These are phyloP conservation scores for Geotrichum macrosporum DNA, from an alignment of 1,139 yeast species.

Conservation along the genomic window DNA sequence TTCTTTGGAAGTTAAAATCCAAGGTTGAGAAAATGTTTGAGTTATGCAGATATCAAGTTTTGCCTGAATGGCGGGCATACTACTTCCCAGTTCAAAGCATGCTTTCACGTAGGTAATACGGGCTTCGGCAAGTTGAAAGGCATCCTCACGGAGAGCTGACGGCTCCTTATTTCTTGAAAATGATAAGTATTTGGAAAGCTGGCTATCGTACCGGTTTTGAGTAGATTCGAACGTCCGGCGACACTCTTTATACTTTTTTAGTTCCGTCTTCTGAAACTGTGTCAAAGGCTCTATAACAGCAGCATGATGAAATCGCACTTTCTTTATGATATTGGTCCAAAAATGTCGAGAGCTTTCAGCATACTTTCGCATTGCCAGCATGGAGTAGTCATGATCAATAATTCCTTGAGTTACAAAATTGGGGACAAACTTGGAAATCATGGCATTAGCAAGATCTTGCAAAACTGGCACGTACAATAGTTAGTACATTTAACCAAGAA, in stretches of 20 bases:
- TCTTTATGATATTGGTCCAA: conserved; percentile 49
- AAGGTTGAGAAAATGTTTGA: conserved; percentile 41
- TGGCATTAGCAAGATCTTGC: conserved; percentile 38
- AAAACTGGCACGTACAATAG: conserved; percentile 26
- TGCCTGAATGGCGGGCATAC: conserved; percentile 43
- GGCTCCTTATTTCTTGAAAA: conserved; percentile 62
- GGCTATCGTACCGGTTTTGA: conserved; percentile 66
- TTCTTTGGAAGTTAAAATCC: conserved; percentile 32
- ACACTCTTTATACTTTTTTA: conserved; percentile 53
- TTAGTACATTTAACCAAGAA: background rate
- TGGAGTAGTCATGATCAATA: conserved; percentile 70
- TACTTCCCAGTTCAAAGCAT: conserved; percentile 56
- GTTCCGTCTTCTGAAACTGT: conserved; percentile 44
- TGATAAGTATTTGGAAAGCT: conserved; percentile 52
- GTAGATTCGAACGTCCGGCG: conserved; percentile 55
- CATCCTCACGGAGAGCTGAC: conserved; percentile 66
- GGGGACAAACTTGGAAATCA: conserved; percentile 40
- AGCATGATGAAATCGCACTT: conserved; percentile 45
- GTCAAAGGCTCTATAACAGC: conserved; percentile 44
- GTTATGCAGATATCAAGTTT: conserved; percentile 53
- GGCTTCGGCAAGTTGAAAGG: conserved; percentile 65
- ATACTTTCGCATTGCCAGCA: conserved; percentile 56
- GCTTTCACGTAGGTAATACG: conserved; percentile 63
- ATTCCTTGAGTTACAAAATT: conserved; percentile 66
- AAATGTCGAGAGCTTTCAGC: conserved; percentile 51